Percentiles rank a stretch among this genome's conserved stretches.
Evolutionary conservation across 225 moss, liverwort and hornwort genomes (phyloP).

Genomic region (Pseudoscleropodium purum): DNA sequence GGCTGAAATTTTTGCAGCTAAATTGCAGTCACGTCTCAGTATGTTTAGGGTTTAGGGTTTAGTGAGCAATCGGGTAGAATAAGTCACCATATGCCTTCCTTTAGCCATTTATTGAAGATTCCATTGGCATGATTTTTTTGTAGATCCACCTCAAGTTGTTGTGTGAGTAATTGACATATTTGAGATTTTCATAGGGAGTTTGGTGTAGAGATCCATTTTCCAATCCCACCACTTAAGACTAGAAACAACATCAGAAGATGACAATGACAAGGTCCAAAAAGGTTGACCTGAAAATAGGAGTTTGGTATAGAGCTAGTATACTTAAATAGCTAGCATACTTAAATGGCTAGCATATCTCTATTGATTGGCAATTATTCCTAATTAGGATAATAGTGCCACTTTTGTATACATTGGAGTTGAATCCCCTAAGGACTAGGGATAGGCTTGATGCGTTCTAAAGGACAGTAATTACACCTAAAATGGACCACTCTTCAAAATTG

Average conservation of each 20-base stretch:
- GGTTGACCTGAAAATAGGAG: not conserved
- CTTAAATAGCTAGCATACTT: not conserved
- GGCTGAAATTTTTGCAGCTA: constrained; percentile 7
- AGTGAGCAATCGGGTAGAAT: not conserved
- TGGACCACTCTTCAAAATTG: too few species aligned
- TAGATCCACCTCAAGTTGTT: not conserved
- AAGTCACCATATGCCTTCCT: not conserved
- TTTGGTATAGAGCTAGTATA: not conserved
- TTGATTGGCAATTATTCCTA: not conserved
- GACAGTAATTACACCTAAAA: too few species aligned
- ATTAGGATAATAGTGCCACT: accelerated
- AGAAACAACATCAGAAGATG: not conserved
- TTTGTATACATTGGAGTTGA: not conserved
- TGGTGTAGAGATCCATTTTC: not conserved
- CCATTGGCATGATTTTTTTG: not conserved
- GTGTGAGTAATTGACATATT: not conserved
- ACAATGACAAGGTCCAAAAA: not conserved
- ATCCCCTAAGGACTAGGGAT: too few species aligned
- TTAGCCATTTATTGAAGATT: not conserved
- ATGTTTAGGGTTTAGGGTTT: not conserved
- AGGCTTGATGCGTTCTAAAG: too few species aligned
- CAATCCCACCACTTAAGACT: not conserved
- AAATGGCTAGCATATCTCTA: not conserved
- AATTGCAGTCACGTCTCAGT: not conserved
- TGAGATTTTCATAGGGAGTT: not conserved